phyloP scores from a whole-genome alignment of 176 grass and related monocot genomes.

The Ensete glaucum region DNA sequence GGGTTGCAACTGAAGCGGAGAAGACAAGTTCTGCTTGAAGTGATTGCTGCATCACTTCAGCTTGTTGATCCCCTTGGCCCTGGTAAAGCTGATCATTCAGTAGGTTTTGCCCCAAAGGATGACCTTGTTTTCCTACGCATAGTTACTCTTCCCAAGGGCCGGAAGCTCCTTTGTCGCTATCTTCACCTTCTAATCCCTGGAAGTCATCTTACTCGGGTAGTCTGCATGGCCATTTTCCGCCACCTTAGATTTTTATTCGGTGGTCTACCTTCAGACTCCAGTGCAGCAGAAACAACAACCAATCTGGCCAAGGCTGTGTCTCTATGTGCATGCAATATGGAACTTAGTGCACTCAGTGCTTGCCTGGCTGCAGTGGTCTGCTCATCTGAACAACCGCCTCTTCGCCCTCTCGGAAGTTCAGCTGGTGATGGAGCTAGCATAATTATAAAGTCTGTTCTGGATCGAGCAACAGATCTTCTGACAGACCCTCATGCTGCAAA shows the following conservation, averaged over 20 bases:
- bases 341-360: constrained; percentile 13
- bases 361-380: constrained; percentile 16
- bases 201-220: constrained; percentile 4
- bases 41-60: constrained; percentile 8
- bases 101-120: constrained; percentile 5
- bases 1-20: constrained; percentile 11
- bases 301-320: constrained; percentile 13
- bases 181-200: constrained; percentile 16
- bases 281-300: constrained; percentile 1
- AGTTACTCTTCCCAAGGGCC: not conserved
- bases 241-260: constrained; percentile 16
- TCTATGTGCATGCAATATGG: constrained; percentile 9
- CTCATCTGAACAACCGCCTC: constrained; percentile 18
- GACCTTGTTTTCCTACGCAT: constrained; percentile 14
- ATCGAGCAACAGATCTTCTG: constrained; percentile 9
- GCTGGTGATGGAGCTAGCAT: constrained; percentile 16
- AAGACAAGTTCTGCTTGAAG: constrained; percentile 9
- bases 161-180: constrained; percentile 6
- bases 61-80: constrained; percentile 13
- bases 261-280: constrained; percentile 7
- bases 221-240: constrained; percentile 20
- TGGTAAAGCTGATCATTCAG: constrained; percentile 9
- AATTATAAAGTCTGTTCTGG: constrained; percentile 14
- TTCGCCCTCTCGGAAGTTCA: constrained; percentile 13
- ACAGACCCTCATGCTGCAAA: not conserved